Evolutionary conservation across 148 eudicot species (phyloP).

Genomic region (Pharnaceum exiguum): DNA sequence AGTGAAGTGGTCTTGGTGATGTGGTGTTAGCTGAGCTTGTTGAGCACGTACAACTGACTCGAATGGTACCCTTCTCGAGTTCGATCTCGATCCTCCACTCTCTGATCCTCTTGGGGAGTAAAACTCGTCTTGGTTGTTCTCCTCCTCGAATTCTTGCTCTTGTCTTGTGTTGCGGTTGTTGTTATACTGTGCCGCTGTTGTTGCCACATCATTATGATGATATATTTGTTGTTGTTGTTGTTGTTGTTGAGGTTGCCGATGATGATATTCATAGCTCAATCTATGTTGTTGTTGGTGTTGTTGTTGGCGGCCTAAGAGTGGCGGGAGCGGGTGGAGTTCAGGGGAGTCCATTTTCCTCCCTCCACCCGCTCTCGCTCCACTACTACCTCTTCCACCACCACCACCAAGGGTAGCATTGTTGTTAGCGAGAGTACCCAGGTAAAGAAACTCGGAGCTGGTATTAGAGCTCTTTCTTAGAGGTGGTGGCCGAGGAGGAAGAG

Average conservation of each 20-base stretch:
- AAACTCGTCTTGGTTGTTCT: slow-evolving; percentile 63
- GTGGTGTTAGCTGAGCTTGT: slow-evolving; percentile 31
- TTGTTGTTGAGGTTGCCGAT: not conserved
- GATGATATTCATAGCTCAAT: not conserved
- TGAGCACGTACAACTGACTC: slow-evolving; percentile 29
- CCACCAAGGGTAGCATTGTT: slow-evolving; percentile 23
- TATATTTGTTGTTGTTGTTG: not conserved
- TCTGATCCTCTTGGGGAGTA: slow-evolving; percentile 86
- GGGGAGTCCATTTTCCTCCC: slow-evolving; percentile 68
- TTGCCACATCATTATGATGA: not conserved
- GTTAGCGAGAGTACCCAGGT: slow-evolving; percentile 63
- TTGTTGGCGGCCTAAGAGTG: slow-evolving; percentile 31
- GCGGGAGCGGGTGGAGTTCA: slow-evolving; percentile 89
- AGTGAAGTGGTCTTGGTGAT: no score
- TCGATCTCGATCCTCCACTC: slow-evolving; percentile 62
- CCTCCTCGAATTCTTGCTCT: slow-evolving; percentile 11
- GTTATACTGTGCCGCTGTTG: not conserved
- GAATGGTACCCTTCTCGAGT: slow-evolving; percentile 47
- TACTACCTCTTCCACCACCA: not conserved
- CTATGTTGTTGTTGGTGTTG: not conserved
- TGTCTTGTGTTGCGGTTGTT: slow-evolving; percentile 4
- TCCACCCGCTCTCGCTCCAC: not conserved
- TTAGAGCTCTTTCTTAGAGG: slow-evolving; percentile 48
- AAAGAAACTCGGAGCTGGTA: slow-evolving; percentile 79
- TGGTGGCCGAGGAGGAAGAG: slow-evolving; percentile 30